Evolutionary conservation across 2,329 filamentous ascomycete species (phyloP), one percentile per base, ranked within the genome.

Genomic region (Colletotrichum godetiae): DNA sequence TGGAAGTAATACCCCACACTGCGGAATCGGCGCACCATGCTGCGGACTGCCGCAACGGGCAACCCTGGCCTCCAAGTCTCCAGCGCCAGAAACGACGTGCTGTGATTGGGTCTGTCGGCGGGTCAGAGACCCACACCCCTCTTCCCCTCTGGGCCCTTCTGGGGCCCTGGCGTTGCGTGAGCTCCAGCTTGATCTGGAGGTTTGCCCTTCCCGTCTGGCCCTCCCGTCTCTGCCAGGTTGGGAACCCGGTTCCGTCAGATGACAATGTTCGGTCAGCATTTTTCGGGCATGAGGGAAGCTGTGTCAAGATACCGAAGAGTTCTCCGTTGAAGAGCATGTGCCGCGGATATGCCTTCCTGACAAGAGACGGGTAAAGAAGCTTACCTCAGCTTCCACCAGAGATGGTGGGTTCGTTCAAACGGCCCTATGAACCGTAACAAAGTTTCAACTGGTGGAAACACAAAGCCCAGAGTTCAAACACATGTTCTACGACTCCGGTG

Each of bases 1-100:
- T 72, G 63, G 68, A 63, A 67, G 59, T 74, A 42, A 19, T 19
- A 74, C 72, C 72, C 72, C 68, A 74, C 72, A 74, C 62, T 68
- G 72, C 72, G 72, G 68, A 74, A 74, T 72, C 68, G 72, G 72
- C 72, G 68, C 72, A 72, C 63, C 68, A 72, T 42, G 58, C 61
- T 73, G 71, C 71, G 71, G 67, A 71, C 60, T 71, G 71, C 71
- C 55, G 71, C 58, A 71, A 71, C 55, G 60, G 71, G 71, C 71
- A 71, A 65, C 67, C 67, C 70, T 70, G 60, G 46, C n/a, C 15
- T 37, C 52, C 37, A 58, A 19, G 15, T 55, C 33, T 29, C 52
- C 52, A 65, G 22, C 52, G 52, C 55, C 61, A 46, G 55, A 57
- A 73, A 42, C 56, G 49, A 58, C 29, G 22, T 27, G 31, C n/a